These are phyloP conservation scores for Haplosporangium sp. DNA, from an alignment of 371 early-diverging fungal species.

Conservation along the genomic window DNA sequence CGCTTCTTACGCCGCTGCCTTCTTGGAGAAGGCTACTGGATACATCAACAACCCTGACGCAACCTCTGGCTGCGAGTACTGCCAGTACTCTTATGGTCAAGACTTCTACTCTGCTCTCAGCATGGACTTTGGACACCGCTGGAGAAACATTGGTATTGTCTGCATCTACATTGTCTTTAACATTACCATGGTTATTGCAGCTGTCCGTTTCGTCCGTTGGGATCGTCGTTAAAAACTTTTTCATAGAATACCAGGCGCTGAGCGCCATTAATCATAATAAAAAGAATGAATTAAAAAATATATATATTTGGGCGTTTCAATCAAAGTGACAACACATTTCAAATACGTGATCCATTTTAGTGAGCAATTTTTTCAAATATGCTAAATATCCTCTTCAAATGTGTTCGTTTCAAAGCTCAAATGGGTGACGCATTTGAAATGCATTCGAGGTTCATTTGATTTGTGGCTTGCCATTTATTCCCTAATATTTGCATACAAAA, in stretches of 20 bases:
- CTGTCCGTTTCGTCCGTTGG: conserved; percentile 53
- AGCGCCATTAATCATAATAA: background rate
- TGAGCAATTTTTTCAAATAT: no score
- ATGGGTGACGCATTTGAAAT: no score
- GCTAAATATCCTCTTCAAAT: no score
- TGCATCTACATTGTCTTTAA: conserved; percentile 71
- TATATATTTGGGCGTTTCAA: background rate
- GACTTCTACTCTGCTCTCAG: conserved; percentile 67
- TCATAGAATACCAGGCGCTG: background rate
- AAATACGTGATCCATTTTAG: no score
- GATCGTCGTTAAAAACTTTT: conserved; percentile 24
- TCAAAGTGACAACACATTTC: background rate
- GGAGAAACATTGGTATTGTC: conserved; percentile 81
- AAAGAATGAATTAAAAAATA: background rate
- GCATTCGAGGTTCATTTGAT: no score
- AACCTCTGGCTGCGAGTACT: conserved; percentile 73
- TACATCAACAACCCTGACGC: conserved; percentile 65
- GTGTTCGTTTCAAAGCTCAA: no score
- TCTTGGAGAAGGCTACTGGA: conserved; percentile 66
- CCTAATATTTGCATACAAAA: no score
- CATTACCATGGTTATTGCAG: conserved; percentile 61
- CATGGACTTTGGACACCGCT: conserved; percentile 76
- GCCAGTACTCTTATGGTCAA: conserved; percentile 70
- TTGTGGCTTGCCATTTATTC: no score
- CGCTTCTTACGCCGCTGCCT: conserved; percentile 68